These are phyloP conservation scores for Plenodomus biglobosus DNA, from an alignment of 2,329 filamentous ascomycete species.

Conservation along the genomic window DNA sequence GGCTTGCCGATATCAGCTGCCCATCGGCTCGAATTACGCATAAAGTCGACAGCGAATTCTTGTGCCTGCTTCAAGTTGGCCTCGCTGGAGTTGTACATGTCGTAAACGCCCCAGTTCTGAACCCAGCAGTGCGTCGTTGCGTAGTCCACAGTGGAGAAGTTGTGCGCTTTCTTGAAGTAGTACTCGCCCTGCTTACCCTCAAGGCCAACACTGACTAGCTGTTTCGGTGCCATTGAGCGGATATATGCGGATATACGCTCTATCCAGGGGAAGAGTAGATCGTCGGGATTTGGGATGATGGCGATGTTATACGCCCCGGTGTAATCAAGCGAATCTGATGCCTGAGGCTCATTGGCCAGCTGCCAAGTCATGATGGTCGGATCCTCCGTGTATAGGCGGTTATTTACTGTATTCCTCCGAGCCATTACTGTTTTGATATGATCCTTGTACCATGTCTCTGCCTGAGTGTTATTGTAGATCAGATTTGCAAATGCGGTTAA, in stretches of 20 bases:
- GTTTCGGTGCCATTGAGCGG: conserved; percentile 39
- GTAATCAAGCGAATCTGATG: conserved; percentile 27
- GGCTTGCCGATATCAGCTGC: conserved; percentile 43
- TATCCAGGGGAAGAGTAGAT: conserved; percentile 43
- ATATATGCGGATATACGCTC: conserved; percentile 43
- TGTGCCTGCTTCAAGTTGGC: conserved; percentile 39
- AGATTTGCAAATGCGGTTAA: conserved; percentile 37
- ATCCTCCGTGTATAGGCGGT: conserved; percentile 41
- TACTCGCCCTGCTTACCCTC: conserved; percentile 46
- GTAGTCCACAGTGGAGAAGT: conserved; percentile 43
- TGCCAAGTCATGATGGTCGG: conserved; percentile 48
- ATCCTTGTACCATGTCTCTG: conserved; percentile 42
- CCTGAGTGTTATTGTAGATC: conserved; percentile 40
- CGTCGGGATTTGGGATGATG: conserved; percentile 30
- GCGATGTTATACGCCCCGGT: conserved; percentile 32
- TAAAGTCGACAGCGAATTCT: conserved; percentile 39
- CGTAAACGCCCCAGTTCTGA: conserved; percentile 45
- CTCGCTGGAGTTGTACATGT: conserved; percentile 41
- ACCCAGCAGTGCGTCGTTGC: conserved; percentile 47
- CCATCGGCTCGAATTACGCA: conserved; percentile 41
- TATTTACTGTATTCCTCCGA: conserved; percentile 43
- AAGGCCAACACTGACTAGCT: conserved; percentile 44
- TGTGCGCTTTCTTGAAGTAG: conserved; percentile 45
- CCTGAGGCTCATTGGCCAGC: conserved; percentile 46
- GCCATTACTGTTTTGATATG: conserved; percentile 43